phyloP scores from a whole-genome alignment of 2,329 filamentous ascomycete genomes.

The Fusarium xyrophilum region DNA sequence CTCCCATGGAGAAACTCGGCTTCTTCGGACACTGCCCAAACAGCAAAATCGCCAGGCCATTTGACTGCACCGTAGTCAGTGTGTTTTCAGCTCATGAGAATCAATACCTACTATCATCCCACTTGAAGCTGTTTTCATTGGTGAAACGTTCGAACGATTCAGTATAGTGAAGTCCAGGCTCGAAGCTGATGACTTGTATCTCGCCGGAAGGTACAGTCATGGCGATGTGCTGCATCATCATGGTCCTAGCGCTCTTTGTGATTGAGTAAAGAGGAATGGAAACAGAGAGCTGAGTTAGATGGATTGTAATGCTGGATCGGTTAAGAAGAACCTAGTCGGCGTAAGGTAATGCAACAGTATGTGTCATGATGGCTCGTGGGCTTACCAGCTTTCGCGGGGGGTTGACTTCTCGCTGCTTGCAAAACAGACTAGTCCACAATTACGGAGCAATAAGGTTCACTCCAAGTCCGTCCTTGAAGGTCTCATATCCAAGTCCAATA shows the following conservation, averaged over 20 bases:
- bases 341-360: too few relatives aligned
- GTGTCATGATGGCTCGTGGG: too few relatives aligned
- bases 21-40: slow-evolving; percentile 16
- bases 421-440: neutral
- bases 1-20: slow-evolving; percentile 13
- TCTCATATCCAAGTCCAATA: slow-evolving; percentile 1
- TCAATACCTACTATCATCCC: slow-evolving; percentile 1
- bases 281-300: neutral
- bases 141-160: neutral
- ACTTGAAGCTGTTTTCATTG: neutral
- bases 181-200: slow-evolving; percentile 41
- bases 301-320: neutral
- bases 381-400: neutral
- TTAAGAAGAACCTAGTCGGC: neutral
- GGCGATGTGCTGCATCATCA: slow-evolving; percentile 50
- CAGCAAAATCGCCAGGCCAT: slow-evolving; percentile 3
- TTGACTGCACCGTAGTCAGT: neutral
- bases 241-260: slow-evolving; percentile 49
- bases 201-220: slow-evolving; percentile 41
- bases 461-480: neutral
- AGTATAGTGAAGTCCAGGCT: slow-evolving; percentile 10
- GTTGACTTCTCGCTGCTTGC: neutral
- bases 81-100: fast-evolving
- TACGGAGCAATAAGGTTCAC: neutral
- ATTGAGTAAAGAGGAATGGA: slow-evolving; percentile 43